Conservation (phyloP, 2,329 filamentous ascomycete genomes). For the Orbilia javanica region DNA sequence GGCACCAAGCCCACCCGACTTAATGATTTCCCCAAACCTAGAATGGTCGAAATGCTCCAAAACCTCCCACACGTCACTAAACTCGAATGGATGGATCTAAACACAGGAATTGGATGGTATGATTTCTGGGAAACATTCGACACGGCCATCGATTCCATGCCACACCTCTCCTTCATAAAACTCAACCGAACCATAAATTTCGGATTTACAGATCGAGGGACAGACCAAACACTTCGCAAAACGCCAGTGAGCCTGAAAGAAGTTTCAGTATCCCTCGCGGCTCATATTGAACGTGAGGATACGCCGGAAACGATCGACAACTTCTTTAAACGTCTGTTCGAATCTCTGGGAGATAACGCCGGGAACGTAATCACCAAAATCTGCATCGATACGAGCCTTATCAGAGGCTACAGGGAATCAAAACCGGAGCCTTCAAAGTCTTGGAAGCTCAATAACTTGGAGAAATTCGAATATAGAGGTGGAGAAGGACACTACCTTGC, state of each 20-base stretch:
- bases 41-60: not conserved
- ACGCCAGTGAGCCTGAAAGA: not conserved
- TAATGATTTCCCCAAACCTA: not conserved
- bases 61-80: not conserved
- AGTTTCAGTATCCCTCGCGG: not conserved
- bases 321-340: constrained; percentile 2
- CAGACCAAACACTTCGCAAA: not conserved
- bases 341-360: not conserved
- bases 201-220: not conserved
- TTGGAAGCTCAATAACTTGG: constrained; percentile 11
- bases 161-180: not conserved
- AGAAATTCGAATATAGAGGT: not conserved
- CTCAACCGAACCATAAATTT: not conserved
- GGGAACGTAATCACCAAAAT: not conserved
- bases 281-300: not conserved
- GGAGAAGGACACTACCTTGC: not conserved
- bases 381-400: not conserved
- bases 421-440: not conserved
- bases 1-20: not conserved
- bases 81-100: not conserved
- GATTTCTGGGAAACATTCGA: constrained; percentile 10
- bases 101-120: not conserved
- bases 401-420: not conserved
- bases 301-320: not conserved
- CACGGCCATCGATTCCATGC: not conserved